Base-by-base conservation (phyloP, 1,284 basidiomycete species). In the Thecaphora thlaspeos region DNA sequence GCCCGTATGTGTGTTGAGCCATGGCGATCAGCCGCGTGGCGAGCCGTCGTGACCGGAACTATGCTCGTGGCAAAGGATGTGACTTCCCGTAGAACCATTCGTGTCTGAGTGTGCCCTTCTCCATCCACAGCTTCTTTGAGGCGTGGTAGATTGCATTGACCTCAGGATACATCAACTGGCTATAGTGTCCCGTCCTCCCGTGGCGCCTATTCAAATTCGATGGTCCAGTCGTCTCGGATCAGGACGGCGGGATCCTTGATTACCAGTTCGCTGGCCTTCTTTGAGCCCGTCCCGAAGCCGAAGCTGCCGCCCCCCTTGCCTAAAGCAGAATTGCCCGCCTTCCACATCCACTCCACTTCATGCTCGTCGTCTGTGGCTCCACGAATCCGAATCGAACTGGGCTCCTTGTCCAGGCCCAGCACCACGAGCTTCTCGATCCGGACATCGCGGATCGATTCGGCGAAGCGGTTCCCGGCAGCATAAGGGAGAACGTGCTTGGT, bases 361-460 rank as follows among this genome's bases (percentile, higher is more conserved):
- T 42, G 34, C 8, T 21, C 41, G 22, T 44, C 39, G 1, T 39
- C 41, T 15, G 19, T 17, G 22, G 21, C 30, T 8, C 40, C 42
- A 18, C 42, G 37, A 22, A 68, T 56, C 9, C 40, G 44, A 2
- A 75, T 48, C 11, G 53, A 15, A 41, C 51, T 49, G 8, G 66
- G 65, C 46, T 54, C 58, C 23, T 51, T 47, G 32, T 67, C 69
- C 24, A 73, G 42, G 32, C 76, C 76, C 11, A 76, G 51, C 28
- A 76, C 52, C n/a, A 76, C 57, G 10, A 77, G 24, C 51, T 64
- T 70, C 34, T 75, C 74, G 8, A 77, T 63, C n/a, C 71, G 58
- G 14, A 75, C 74, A 19, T 58, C 30, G 41, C 43, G 19, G 40
- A 73, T 64, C n/a, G 58, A 61, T 17, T 61, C 42, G 19, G 64